phyloP scores from a whole-genome alignment of 257 asterid species.

The Jaltomata sinuosa region DNA sequence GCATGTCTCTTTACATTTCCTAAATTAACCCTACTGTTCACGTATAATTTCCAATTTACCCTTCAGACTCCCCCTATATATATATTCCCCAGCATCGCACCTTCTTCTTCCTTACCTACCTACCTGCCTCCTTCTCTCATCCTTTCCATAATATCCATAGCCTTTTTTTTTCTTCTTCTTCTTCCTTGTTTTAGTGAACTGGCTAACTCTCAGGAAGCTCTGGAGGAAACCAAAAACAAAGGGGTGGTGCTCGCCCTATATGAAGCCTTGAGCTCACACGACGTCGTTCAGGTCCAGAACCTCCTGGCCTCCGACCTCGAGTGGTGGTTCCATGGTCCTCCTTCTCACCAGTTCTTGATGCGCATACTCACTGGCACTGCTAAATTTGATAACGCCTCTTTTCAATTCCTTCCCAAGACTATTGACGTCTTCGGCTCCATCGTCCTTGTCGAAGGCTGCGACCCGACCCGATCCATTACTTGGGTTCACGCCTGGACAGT shows the following conservation, averaged over 20 bases:
- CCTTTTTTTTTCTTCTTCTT: neutral
- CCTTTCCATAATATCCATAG: neutral
- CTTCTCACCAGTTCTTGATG: conserved; percentile 94
- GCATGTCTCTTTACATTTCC: neutral
- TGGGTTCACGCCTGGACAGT: conserved; percentile 99
- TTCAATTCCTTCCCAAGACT: conserved; percentile 60
- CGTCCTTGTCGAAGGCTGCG: conserved; percentile 85
- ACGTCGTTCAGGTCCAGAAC: conserved; percentile 61
- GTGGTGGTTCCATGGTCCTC: conserved; percentile 99
- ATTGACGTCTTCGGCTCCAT: conserved; percentile 64
- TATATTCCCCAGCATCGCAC: neutral
- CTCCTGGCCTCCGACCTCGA: conserved; percentile 88
- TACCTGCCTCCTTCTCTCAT: neutral
- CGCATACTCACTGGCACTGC: conserved; percentile 76
- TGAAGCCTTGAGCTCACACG: conserved; percentile 77
- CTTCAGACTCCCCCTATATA: neutral
- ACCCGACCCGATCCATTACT: conserved; percentile 43
- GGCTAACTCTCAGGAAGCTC: conserved; percentile 68
- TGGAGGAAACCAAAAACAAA: conserved; percentile 75
- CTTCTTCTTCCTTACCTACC: neutral
- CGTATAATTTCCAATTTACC: neutral
- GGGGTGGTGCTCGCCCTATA: conserved; percentile 99
- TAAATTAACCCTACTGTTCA: neutral
- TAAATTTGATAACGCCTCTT: conserved; percentile 23
- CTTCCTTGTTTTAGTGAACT: conserved; percentile 34